These are phyloP conservation scores for Aspergillus aculeatinus DNA, from an alignment of 2,329 filamentous ascomycete genomes.

Conservation along the genomic window DNA sequence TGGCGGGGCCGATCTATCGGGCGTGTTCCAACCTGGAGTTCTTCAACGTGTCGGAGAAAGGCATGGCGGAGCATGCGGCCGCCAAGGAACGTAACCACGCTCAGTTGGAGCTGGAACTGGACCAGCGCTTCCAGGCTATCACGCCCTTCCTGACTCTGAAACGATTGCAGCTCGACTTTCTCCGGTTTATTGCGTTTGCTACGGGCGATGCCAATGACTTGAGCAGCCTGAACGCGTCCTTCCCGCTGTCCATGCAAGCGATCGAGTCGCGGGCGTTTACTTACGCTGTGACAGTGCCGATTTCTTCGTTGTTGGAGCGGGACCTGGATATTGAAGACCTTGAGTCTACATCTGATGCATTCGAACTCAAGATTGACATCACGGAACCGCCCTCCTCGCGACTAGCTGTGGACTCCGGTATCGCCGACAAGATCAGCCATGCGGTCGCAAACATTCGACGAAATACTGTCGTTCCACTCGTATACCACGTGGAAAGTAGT, in stretches of 20 bases:
- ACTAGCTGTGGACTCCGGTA: constrained; percentile 30
- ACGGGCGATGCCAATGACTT: constrained; percentile 41
- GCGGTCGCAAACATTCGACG: constrained; percentile 61
- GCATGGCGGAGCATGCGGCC: constrained; percentile 24
- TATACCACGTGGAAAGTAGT: constrained; percentile 51
- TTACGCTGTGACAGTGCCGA: constrained; percentile 63
- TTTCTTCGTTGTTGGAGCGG: constrained; percentile 56
- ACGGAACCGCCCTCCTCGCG: constrained; percentile 28
- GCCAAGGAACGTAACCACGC: constrained; percentile 25
- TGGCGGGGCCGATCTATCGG: constrained; percentile 55
- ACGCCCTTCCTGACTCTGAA: constrained; percentile 67
- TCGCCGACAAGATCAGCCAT: constrained; percentile 56
- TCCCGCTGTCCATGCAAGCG: constrained; percentile 62
- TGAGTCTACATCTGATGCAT: constrained; percentile 66
- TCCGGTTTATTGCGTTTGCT: constrained; percentile 65
- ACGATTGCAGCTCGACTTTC: constrained; percentile 66
- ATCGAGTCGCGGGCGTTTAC: constrained; percentile 64
- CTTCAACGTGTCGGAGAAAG: constrained; percentile 67
- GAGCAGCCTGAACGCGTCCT: constrained; percentile 45
- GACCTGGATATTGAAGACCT: constrained; percentile 63
- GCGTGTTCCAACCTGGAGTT: constrained; percentile 73
- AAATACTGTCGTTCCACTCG: constrained; percentile 60
- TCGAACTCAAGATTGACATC: constrained; percentile 59
- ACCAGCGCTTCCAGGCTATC: constrained; percentile 41
- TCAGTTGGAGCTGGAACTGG: constrained; percentile 31